A percentile compares a stretch with the other conserved stretches of the same genome.
phyloP scores from a whole-genome alignment of 1,139 yeast species.

The Lodderomyces jiufengensis region DNA sequence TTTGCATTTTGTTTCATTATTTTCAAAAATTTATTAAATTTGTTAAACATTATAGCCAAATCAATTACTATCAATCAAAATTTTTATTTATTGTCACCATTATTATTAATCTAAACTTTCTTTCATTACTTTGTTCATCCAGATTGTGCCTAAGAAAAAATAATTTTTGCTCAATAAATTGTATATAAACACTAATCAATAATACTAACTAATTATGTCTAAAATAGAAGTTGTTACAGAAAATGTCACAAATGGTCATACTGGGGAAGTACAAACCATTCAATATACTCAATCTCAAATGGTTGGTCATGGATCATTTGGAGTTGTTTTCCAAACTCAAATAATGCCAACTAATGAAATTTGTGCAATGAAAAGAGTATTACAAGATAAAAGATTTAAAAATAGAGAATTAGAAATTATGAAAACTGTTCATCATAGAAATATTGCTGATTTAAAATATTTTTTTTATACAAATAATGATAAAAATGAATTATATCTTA shows the following conservation, averaged over 20 bases:
- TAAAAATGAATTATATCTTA: constrained; percentile 76
- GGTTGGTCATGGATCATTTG: constrained; percentile 97
- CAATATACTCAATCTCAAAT: constrained; percentile 74
- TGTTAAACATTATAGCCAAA: too few species aligned
- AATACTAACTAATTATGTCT: constrained; percentile 45
- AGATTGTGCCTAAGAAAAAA: too few species aligned
- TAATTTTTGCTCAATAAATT: too few species aligned
- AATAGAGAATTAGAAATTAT: constrained; percentile 95
- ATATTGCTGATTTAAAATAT: constrained; percentile 84
- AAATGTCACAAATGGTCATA: constrained; percentile 70
- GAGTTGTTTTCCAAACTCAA: constrained; percentile 88
- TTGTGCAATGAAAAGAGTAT: constrained; percentile 91
- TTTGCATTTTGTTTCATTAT: too few species aligned
- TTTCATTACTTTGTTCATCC: too few species aligned
- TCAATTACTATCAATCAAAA: too few species aligned
- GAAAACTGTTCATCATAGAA: constrained; percentile 83
- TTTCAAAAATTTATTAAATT: too few species aligned
- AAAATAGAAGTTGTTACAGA: constrained; percentile 61
- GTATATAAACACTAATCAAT: background rate
- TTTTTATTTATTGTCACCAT: too few species aligned
- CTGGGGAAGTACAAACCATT: constrained; percentile 59
- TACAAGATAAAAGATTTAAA: constrained; percentile 93
- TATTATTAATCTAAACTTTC: too few species aligned
- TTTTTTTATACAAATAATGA: constrained; percentile 84
- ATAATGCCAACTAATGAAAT: constrained; percentile 69